Percentiles rank a stretch among this genome's conserved stretches.
Evolutionary conservation across 2,329 filamentous ascomycete genomes (phyloP).

Genomic region (Pseudocercospora cruenta): DNA sequence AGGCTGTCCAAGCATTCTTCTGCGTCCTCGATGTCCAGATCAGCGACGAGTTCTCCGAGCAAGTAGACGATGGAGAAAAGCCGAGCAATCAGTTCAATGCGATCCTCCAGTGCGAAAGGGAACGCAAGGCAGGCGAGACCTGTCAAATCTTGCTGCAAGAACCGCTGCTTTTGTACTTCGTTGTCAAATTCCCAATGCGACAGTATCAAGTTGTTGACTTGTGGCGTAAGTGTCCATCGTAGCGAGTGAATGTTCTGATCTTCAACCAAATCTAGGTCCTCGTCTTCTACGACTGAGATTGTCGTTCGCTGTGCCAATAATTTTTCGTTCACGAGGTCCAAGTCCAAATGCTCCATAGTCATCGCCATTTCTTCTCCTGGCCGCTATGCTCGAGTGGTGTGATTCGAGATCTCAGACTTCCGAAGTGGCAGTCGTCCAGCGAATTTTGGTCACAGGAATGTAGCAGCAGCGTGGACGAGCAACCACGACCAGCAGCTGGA

Average conservation of each 20-base stretch:
- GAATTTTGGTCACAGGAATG: not conserved
- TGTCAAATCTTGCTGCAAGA: slow-evolving; percentile 12
- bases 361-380: not conserved
- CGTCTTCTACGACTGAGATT: not conserved
- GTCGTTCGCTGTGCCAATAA: not conserved
- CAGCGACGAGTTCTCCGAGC: slow-evolving; percentile 12
- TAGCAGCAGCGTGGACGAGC: not conserved
- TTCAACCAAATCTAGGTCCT: not conserved
- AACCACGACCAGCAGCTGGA: not conserved
- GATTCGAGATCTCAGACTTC: not conserved
- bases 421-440: not conserved
- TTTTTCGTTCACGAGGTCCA: not conserved
- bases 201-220: slow-evolving; percentile 18
- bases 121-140: slow-evolving; percentile 17
- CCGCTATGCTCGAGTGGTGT: not conserved
- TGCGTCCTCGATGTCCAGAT: slow-evolving; percentile 15
- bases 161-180: slow-evolving; percentile 4
- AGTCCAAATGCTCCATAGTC: not conserved
- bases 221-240: slow-evolving; percentile 9
- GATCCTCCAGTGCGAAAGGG: slow-evolving; percentile 20
- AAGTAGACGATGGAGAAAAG: slow-evolving; percentile 19
- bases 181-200: slow-evolving; percentile 18
- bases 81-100: slow-evolving; percentile 18
- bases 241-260: slow-evolving; percentile 12
- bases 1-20: slow-evolving; percentile 17